Conservation (phyloP, 805 yeast genomes). For the Candida stauntonica region DNA sequence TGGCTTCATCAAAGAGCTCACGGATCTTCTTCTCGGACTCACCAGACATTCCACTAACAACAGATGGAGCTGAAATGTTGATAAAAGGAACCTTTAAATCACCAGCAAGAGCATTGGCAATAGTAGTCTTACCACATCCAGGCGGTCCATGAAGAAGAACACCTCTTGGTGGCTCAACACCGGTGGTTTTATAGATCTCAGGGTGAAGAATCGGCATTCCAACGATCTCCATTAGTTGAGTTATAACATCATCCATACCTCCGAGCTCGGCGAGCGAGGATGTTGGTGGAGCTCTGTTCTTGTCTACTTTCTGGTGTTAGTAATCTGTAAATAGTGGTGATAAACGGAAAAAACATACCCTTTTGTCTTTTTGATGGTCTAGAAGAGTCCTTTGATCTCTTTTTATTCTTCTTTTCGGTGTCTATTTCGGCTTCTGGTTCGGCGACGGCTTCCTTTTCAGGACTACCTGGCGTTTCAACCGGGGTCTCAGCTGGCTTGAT, state of each 20-base stretch:
- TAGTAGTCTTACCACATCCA: conserved; percentile 96
- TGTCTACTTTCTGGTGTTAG: conserved; percentile 31
- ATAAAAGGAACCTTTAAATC: conserved; percentile 91
- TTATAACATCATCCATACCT: conserved; percentile 81
- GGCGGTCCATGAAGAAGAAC: conserved; percentile 96
- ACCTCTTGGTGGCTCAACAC: conserved; percentile 94
- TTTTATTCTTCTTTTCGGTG: conserved; percentile 38
- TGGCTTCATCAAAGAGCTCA: conserved; percentile 92
- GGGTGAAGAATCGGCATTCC: conserved; percentile 93
- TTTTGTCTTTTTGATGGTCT: conserved; percentile 37
- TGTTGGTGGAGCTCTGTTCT: conserved; percentile 67
- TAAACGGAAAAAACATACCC: conserved; percentile 22
- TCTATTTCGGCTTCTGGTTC: conserved; percentile 1
- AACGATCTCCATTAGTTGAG: conserved; percentile 83
- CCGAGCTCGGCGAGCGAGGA: conserved; percentile 73
- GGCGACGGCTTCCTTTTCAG: too few species aligned
- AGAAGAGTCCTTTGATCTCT: conserved; percentile 44
- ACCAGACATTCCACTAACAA: conserved; percentile 99
- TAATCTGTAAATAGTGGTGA: conserved; percentile 19
- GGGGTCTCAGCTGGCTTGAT: conserved; percentile 21
- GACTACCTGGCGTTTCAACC: conserved; percentile 7
- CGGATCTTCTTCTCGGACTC: conserved; percentile 93
- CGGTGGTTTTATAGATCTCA: conserved; percentile 80
- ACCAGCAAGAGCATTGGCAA: conserved; percentile 95
- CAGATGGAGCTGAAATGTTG: conserved; percentile 88